Conservation (phyloP, 129 eudicot species). For the Oenanthe sinensis region DNA sequence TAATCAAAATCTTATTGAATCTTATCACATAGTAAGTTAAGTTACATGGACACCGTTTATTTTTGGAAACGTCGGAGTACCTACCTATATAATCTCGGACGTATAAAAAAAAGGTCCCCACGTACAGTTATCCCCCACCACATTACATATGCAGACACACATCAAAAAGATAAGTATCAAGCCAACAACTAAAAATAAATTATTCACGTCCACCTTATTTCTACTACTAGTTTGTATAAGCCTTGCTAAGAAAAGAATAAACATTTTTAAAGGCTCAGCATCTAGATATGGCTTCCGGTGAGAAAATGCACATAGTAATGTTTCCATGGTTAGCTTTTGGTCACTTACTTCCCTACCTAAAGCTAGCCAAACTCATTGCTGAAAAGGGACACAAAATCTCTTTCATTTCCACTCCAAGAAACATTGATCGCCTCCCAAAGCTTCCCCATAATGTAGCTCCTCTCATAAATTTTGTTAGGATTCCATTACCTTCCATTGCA, state of each 20-base stretch:
- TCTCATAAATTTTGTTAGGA: conserved; percentile 15
- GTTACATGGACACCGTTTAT: too few species aligned
- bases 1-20: too few species aligned
- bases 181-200: too few species aligned
- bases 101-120: too few species aligned
- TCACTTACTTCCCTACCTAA: conserved; percentile 21
- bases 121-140: too few species aligned
- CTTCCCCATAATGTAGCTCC: conserved; percentile 10
- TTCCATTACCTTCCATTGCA: conserved; percentile 12
- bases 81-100: too few species aligned
- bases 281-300: neutral
- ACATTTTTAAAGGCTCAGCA: neutral
- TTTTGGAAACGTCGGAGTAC: too few species aligned
- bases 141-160: too few species aligned
- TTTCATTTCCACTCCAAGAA: conserved; percentile 30
- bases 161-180: too few species aligned
- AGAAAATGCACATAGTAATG: conserved; percentile 26
- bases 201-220: too few species aligned
- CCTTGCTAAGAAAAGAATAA: neutral
- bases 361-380: conserved; percentile 29
- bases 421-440: conserved; percentile 26
- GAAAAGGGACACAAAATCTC: conserved; percentile 26
- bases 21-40: too few species aligned
- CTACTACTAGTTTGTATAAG: neutral
- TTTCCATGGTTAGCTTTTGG: conserved; percentile 29